Percentiles rank a stretch among this genome's conserved stretches.
Conservation (phyloP, 73 alveolate species). For the Paramecium bursaria region DNA sequence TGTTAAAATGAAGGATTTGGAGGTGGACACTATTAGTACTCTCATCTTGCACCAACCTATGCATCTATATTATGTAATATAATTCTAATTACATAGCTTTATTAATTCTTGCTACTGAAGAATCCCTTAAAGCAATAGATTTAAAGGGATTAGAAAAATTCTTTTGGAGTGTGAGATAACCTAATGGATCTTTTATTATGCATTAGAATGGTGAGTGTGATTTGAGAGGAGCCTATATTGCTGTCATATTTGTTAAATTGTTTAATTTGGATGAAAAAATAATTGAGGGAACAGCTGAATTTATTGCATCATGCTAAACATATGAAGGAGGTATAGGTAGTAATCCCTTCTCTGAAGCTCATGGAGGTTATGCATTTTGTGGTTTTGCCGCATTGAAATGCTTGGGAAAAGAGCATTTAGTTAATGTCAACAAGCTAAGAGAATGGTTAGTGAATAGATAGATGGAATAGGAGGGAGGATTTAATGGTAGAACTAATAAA, state of each 20-base stretch:
- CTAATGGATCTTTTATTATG: slow-evolving; percentile 86
- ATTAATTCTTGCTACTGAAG: slow-evolving; percentile 81
- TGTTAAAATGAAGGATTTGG: slow-evolving; percentile 84
- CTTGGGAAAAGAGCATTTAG: slow-evolving; percentile 79
- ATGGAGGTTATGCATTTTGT: slow-evolving; percentile 99
- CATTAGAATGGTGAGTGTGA: slow-evolving; percentile 97
- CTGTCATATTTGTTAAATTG: slow-evolving; percentile 85
- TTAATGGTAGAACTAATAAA: slow-evolving; percentile 97
- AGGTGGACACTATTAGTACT: slow-evolving; percentile 84
- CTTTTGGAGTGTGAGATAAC: slow-evolving; percentile 80
- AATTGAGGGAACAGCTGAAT: slow-evolving; percentile 87
- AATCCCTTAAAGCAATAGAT: slow-evolving; percentile 88
- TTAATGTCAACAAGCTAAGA: slow-evolving; percentile 81
- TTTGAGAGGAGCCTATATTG: slow-evolving; percentile 96
- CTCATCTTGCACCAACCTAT: slow-evolving; percentile 92
- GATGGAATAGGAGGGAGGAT: slow-evolving; percentile 95
- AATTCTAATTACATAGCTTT: background rate
- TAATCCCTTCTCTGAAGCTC: slow-evolving; percentile 97
- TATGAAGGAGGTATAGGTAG: slow-evolving; percentile 98
- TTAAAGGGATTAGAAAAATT: slow-evolving; percentile 85
- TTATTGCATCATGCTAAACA: slow-evolving; percentile 92
- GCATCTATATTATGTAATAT: slow-evolving; percentile 74
- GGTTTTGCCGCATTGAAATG: slow-evolving; percentile 93
- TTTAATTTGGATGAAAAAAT: slow-evolving; percentile 82
- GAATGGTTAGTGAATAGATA: slow-evolving; percentile 91